Percentiles rank a stretch among this genome's conserved stretches.
These are phyloP conservation scores for Penicillium argentinense DNA, from an alignment of 495 filamentous ascomycete genomes.

Conservation along the genomic window DNA sequence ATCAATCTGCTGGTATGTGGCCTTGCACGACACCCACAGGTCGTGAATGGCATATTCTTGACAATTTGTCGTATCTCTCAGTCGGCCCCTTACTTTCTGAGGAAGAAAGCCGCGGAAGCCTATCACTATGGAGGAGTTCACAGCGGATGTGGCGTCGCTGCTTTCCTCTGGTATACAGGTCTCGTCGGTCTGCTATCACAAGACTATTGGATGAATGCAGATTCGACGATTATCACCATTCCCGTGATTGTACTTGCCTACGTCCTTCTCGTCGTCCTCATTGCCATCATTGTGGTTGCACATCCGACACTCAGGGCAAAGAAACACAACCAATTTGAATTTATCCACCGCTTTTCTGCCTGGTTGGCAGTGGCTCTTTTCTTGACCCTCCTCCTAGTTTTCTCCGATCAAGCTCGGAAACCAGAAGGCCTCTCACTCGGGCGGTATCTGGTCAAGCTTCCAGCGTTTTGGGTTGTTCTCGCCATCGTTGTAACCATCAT, in stretches of 20 bases:
- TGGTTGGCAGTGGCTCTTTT: slow-evolving; percentile 54
- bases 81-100: slow-evolving; percentile 60
- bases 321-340: slow-evolving; percentile 56
- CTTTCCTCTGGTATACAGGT: slow-evolving; percentile 68
- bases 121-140: slow-evolving; percentile 80
- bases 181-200: slow-evolving; percentile 53
- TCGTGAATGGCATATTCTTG: slow-evolving; percentile 72
- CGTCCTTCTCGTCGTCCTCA: slow-evolving; percentile 39
- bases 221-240: slow-evolving; percentile 12
- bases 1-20: slow-evolving; percentile 54
- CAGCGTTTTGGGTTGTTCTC: slow-evolving; percentile 46
- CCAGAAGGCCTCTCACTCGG: slow-evolving; percentile 26
- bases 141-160: slow-evolving; percentile 66
- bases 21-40: slow-evolving; percentile 70
- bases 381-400: slow-evolving; percentile 37
- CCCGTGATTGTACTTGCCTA: slow-evolving; percentile 38
- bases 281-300: slow-evolving; percentile 47
- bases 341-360: slow-evolving; percentile 55
- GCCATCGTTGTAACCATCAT: slow-evolving; percentile 37
- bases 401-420: slow-evolving; percentile 32
- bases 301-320: slow-evolving; percentile 44
- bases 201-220: slow-evolving; percentile 32
- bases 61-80: slow-evolving; percentile 59
- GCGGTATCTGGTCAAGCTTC: slow-evolving; percentile 36
- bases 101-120: slow-evolving; percentile 64